Evolutionary conservation across 2,329 filamentous ascomycete species (phyloP).

Genomic region (Gyromitra esculenta): DNA sequence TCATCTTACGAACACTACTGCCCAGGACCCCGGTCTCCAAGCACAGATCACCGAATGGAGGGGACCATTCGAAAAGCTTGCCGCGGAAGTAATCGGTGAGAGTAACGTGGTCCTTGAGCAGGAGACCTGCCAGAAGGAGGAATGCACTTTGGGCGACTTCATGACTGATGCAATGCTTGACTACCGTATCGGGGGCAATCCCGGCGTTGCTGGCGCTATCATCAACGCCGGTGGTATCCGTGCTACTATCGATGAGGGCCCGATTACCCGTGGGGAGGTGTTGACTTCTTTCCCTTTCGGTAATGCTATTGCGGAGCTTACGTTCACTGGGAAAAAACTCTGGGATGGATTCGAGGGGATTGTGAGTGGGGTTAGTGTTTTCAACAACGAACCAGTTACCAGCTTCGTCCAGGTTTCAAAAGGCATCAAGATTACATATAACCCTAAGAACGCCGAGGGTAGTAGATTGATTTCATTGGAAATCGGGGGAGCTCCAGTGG

Average conservation of each 20-base stretch:
- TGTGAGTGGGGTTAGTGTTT: conserved; percentile 67
- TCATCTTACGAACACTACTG: conserved; percentile 70
- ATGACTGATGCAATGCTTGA: conserved; percentile 69
- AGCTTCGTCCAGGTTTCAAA: conserved; percentile 71
- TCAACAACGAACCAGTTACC: conserved; percentile 66
- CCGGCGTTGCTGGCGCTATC: conserved; percentile 66
- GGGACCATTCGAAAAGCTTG: conserved; percentile 70
- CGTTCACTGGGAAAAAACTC: conserved; percentile 66
- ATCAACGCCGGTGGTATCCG: conserved; percentile 73
- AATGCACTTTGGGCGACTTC: conserved; percentile 65
- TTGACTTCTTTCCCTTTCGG: conserved; percentile 73
- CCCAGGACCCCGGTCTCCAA: conserved; percentile 68
- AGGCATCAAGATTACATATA: conserved; percentile 69
- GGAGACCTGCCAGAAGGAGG: conserved; percentile 67
- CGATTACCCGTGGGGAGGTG: conserved; percentile 72
- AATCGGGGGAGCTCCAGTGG: conserved; percentile 65
- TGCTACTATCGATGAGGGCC: conserved; percentile 70
- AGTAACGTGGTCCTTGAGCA: conserved; percentile 70
- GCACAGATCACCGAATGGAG: conserved; percentile 69
- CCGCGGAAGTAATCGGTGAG: conserved; percentile 68
- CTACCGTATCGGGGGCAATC: conserved; percentile 65
- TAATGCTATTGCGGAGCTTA: conserved; percentile 71
- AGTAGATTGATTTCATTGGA: conserved; percentile 67
- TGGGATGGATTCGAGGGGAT: conserved; percentile 70
- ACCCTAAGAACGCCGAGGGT: conserved; percentile 65